Base-by-base conservation (phyloP, 179 eudicot species). In the Actinidia arguta region DNA sequence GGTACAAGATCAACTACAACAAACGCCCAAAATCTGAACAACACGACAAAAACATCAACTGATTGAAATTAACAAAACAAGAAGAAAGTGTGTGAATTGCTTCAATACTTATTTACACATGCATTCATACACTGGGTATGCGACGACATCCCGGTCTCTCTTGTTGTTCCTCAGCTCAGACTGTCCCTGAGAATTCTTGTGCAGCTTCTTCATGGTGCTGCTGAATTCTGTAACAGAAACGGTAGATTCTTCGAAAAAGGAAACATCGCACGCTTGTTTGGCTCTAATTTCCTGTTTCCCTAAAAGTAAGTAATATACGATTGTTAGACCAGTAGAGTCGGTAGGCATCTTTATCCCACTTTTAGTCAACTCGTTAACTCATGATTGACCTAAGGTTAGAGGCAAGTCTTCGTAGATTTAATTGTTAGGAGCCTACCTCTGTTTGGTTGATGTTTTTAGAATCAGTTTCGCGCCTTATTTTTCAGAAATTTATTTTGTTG, bases 51-150 rank as follows among this genome's bases (percentile, higher is more conserved):
- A n/a, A n/a, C n/a, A n/a, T n/a, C n/a, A n/a, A n/a, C n/a, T n/a
- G n/a, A n/a, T n/a, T n/a, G n/a, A n/a, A n/a, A n/a, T n/a, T n/a
- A n/a, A n/a, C n/a, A n/a, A n/a, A n/a, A n/a, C n/a, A n/a, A n/a
- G n/a, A n/a, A n/a, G n/a, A n/a, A n/a, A n/a, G n/a, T n/a, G n/a
- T n/a, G n/a, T n/a, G n/a, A n/a, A n/a, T n/a, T n/a, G n/a, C n/a
- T n/a, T n/a, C n/a, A n/a, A n/a, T n/a, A n/a, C n/a, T n/a, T n/a
- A n/a, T n/a, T 89, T 90, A 75, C 97, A 93, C 95, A 93, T 91
- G 84, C 97, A 92, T 71, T 93, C 97, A 0, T 94, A 92, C 70
- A 93, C 92, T 1, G 95, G 97, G 56, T 88, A 92, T 0, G 94
- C 94, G 10, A 90, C 85, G 56, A 93, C 93, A 80, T 93, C 95